Evolutionary conservation across 108 stramenopile species (phyloP), one percentile per base, ranked within the genome.

Genomic region (Fragilaria crotonensis): DNA sequence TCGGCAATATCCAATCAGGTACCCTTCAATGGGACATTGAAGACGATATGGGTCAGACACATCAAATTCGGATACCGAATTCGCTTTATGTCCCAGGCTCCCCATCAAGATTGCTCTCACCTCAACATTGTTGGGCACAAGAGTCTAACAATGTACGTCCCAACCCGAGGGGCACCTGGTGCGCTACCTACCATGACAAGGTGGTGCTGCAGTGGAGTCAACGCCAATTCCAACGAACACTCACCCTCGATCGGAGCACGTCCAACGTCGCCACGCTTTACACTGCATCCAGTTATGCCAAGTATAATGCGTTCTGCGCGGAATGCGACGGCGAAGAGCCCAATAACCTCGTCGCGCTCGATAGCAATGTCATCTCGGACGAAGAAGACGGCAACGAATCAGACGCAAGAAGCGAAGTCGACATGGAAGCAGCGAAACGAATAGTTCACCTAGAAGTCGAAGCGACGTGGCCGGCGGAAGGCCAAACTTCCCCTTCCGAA

Each of bases 181-280:
- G 28, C 30, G 33, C 33, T 19, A 56, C 30, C 3, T 56, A 33
- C 32, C 14, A 29, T 26, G 30, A 56, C 54, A 32, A 30, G 2
- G 30, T 31, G 3, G 32, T 26, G 9, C 9, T 56, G 2, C n/a
- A 23, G 25, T 59, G 58, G 58, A 26, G 27, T 11, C 11, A 45
- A 4, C 2, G 44, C 3, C 44, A 46, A 23, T 23, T 3, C 44
- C 19, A 25, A 17, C 20, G 45, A 46, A 47, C 45, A 1, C 45
- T 59, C 5, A 2, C 44, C 2, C 27, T 45, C n/a, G 54, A 56
- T 7, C 54, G 14, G 19, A 18, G 21, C 28, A 25, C 25, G 3
- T 53, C 30, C 36, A 71, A 71, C 27, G 63, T 64, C n/a, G 62
- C 50, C 7, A 58, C 57, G 0, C 27, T 71, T 54, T 7, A 0